Conservation (phyloP, 2,329 filamentous ascomycete species). For the Colletotrichum limetticola region DNA sequence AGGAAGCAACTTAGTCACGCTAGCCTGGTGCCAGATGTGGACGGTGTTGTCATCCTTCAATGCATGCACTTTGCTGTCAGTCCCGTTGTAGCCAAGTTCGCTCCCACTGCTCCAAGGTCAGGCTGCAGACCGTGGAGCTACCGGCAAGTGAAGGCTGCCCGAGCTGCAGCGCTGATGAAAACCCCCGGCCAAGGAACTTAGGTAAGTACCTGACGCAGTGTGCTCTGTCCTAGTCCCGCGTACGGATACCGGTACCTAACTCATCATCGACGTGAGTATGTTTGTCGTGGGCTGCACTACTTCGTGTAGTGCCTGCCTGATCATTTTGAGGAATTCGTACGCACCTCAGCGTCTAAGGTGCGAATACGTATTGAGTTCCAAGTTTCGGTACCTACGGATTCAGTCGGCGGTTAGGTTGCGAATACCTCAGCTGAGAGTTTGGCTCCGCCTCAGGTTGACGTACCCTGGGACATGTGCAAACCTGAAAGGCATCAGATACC, state of each 20-base stretch:
- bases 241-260: background rate
- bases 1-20: background rate
- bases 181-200: background rate
- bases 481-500: background rate
- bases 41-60: background rate
- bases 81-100: background rate
- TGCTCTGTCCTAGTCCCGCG: background rate
- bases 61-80: conserved; percentile 17
- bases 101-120: background rate
- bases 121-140: background rate
- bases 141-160: background rate
- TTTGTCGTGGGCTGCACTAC: background rate
- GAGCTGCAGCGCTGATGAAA: background rate
- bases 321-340: background rate
- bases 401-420: background rate
- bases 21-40: background rate
- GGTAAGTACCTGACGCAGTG: background rate
- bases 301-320: background rate
- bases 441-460: conserved; percentile 18
- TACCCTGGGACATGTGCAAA: background rate
- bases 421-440: conserved; percentile 20
- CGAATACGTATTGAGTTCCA: no score
- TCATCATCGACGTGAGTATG: background rate
- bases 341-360: background rate
- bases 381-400: no score